Evolutionary conservation across 768 basidiomycete species (phyloP).

Genomic region (Leucocoprinus sp.): DNA sequence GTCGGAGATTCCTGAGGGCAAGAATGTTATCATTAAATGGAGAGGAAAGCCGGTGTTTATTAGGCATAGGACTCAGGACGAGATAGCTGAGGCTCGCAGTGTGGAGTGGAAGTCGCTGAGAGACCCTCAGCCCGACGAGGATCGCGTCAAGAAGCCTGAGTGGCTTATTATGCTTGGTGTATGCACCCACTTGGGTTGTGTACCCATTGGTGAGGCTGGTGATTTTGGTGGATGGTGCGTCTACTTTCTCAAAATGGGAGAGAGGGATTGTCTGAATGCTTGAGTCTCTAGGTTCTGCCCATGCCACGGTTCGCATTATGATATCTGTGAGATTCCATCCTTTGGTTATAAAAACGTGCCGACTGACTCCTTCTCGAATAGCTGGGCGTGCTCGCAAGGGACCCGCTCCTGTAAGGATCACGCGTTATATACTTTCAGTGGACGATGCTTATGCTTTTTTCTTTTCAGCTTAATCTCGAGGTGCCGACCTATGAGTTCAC

Average conservation of each 20-base stretch:
- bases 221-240: slow-evolving; percentile 95
- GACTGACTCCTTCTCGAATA: slow-evolving; percentile 23
- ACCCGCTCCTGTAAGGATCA: slow-evolving; percentile 77
- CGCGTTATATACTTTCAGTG: background rate
- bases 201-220: slow-evolving; percentile 95
- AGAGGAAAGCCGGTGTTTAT: slow-evolving; percentile 99
- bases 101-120: slow-evolving; percentile 81
- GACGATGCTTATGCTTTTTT: slow-evolving; percentile 10
- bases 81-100: slow-evolving; percentile 87
- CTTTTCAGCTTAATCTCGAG: slow-evolving; percentile 79
- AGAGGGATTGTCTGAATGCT: background rate
- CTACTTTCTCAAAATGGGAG: background rate
- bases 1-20: slow-evolving; percentile 86
- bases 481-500: slow-evolving; percentile 84
- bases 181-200: slow-evolving; percentile 97
- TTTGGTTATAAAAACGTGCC: slow-evolving; percentile 7
- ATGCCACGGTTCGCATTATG: slow-evolving; percentile 98
- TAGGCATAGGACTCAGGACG: slow-evolving; percentile 84
- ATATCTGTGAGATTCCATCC: slow-evolving; percentile 61
- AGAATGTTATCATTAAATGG: slow-evolving; percentile 98
- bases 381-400: slow-evolving; percentile 95
- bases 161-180: slow-evolving; percentile 92
- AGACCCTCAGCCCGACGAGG: slow-evolving; percentile 89
- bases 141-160: slow-evolving; percentile 87
- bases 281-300: slow-evolving; percentile 75